These are phyloP conservation scores for Pecoramyces ruminantium DNA, from an alignment of 192 early-diverging fungal species.

Conservation along the genomic window DNA sequence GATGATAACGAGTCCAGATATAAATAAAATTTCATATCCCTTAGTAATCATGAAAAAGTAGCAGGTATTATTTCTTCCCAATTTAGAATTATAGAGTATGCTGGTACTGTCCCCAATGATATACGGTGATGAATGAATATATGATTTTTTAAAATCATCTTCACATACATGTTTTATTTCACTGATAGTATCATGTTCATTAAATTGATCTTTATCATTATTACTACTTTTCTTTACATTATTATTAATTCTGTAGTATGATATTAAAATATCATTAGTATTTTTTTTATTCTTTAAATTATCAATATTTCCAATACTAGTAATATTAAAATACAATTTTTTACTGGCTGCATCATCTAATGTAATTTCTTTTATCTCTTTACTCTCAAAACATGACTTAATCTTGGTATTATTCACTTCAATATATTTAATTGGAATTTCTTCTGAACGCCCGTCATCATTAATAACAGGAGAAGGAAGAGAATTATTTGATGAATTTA, in stretches of 20 bases:
- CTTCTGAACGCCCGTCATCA: too few relatives aligned
- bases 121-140: background rate
- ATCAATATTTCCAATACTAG: background rate
- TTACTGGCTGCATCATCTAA: too few relatives aligned
- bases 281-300: background rate
- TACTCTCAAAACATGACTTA: too few relatives aligned
- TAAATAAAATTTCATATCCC: background rate
- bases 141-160: background rate
- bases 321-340: background rate
- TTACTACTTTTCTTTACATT: background rate
- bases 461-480: too few relatives aligned
- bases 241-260: background rate
- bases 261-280: background rate
- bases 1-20: background rate
- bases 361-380: too few relatives aligned
- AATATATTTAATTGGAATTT: too few relatives aligned
- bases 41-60: background rate
- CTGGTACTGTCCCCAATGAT: background rate
- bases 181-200: background rate
- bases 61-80: background rate
- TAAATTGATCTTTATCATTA: background rate
- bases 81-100: background rate
- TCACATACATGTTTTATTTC: background rate
- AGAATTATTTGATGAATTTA: too few relatives aligned
- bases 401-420: too few relatives aligned